These are phyloP conservation scores for Ricinus communis DNA, from an alignment of 345 rosid genomes.

Conservation along the genomic window DNA sequence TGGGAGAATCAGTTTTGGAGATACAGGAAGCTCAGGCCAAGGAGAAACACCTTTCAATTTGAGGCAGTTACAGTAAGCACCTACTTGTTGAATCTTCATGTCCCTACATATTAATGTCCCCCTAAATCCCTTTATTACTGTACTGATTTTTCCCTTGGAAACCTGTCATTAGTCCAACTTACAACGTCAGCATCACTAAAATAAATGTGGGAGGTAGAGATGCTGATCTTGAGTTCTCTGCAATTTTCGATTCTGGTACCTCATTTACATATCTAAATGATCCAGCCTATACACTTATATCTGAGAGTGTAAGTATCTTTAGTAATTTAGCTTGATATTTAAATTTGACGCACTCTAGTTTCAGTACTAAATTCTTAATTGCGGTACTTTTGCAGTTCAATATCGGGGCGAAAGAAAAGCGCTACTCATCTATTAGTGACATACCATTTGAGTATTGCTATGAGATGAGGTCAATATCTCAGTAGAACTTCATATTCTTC, in stretches of 20 bases:
- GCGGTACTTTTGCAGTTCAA: slow-evolving; percentile 62
- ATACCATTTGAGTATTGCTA: slow-evolving; percentile 90
- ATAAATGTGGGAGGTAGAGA: slow-evolving; percentile 57
- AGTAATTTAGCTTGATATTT: slow-evolving; percentile 7
- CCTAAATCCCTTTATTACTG: background rate
- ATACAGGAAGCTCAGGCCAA: slow-evolving; percentile 76
- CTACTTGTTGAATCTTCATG: slow-evolving; percentile 2
- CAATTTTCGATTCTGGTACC: slow-evolving; percentile 94
- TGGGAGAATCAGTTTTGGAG: slow-evolving; percentile 94
- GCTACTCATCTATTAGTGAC: slow-evolving; percentile 29
- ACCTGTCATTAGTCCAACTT: slow-evolving; percentile 61
- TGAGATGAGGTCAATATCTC: slow-evolving; percentile 48
- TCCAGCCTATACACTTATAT: slow-evolving; percentile 60
- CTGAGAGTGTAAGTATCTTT: slow-evolving; percentile 60
- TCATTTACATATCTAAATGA: slow-evolving; percentile 86
- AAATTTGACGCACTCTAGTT: background rate
- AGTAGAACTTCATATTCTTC: background rate
- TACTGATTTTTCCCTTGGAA: slow-evolving; percentile 4
- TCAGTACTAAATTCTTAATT: slow-evolving; percentile 6
- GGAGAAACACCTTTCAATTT: slow-evolving; percentile 80
- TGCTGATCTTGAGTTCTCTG: slow-evolving; percentile 51
- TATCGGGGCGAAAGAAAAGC: slow-evolving; percentile 46
- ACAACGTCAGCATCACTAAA: slow-evolving; percentile 71
- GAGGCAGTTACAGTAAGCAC: slow-evolving; percentile 57
- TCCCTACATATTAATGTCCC: background rate